These are phyloP conservation scores for Syncephalastrum sp. DNA, from an alignment of 371 early-diverging fungal species.

Conservation along the genomic window DNA sequence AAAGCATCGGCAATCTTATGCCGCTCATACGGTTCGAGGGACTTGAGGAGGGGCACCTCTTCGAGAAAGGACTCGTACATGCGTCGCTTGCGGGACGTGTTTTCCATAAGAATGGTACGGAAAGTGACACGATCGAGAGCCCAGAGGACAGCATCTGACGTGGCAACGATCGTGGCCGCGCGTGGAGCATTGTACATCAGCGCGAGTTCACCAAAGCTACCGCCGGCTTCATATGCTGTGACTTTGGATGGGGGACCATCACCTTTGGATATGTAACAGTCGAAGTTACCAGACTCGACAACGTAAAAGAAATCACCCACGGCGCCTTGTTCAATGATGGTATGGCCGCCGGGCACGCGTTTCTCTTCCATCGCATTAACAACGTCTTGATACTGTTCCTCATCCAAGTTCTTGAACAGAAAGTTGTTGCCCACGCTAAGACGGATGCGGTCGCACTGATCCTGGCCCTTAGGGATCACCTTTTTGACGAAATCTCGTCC, in stretches of 20 bases:
- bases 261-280: constrained; percentile 80
- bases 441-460: constrained; percentile 82
- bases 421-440: constrained; percentile 85
- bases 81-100: constrained; percentile 65
- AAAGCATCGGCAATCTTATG: constrained; percentile 81
- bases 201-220: constrained; percentile 85
- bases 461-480: constrained; percentile 84
- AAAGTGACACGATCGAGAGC: constrained; percentile 81
- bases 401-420: constrained; percentile 91
- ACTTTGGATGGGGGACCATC: constrained; percentile 53
- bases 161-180: constrained; percentile 79
- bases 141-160: constrained; percentile 69
- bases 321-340: constrained; percentile 94
- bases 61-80: constrained; percentile 78
- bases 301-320: constrained; percentile 98
- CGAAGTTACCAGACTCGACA: constrained; percentile 94
- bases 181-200: constrained; percentile 88
- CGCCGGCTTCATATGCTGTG: constrained; percentile 62
- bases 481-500: constrained; percentile 75
- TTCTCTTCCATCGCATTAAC: constrained; percentile 97
- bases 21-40: constrained; percentile 70
- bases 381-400: constrained; percentile 93
- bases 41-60: constrained; percentile 64
- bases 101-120: constrained; percentile 73
- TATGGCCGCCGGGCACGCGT: constrained; percentile 66